phyloP scores from a whole-genome alignment of 148 eudicot species.

The Rhododendron williamsianum region DNA sequence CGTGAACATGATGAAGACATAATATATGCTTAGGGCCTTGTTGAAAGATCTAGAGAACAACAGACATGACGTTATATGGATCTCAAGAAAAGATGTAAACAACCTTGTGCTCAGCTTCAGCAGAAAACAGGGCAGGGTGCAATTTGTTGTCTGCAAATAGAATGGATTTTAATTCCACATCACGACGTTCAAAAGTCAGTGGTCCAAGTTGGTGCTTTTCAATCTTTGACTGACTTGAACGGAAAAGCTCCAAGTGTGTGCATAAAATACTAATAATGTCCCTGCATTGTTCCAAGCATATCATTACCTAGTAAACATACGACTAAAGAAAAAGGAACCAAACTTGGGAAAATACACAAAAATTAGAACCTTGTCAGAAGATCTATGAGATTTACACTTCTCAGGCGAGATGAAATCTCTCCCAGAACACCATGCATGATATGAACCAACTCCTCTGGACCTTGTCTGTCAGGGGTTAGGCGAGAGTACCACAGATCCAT shows the following conservation, averaged over 20 bases:
- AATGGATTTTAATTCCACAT: slow-evolving; percentile 53
- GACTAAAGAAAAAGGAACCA: not conserved
- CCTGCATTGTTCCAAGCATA: slow-evolving; percentile 45
- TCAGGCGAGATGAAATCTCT: slow-evolving; percentile 80
- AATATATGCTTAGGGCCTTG: not conserved
- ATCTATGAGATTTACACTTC: slow-evolving; percentile 76
- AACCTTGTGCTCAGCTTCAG: slow-evolving; percentile 96
- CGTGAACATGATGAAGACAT: not conserved
- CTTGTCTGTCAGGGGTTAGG: slow-evolving; percentile 83
- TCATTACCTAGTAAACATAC: slow-evolving; percentile 4
- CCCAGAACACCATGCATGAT: slow-evolving; percentile 79
- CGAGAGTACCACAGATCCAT: slow-evolving; percentile 95
- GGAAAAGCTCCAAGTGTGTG: slow-evolving; percentile 78
- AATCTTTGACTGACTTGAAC: slow-evolving; percentile 67
- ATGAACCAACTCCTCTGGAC: slow-evolving; percentile 87
- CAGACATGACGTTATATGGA: not conserved
- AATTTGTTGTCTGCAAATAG: slow-evolving; percentile 74
- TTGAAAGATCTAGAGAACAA: slow-evolving; percentile 5
- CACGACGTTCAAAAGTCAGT: slow-evolving; percentile 61
- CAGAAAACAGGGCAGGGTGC: slow-evolving; percentile 87
- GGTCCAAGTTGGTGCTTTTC: slow-evolving; percentile 43
- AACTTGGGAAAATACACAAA: not conserved
- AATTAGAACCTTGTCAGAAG: slow-evolving; percentile 72
- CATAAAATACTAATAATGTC: slow-evolving; percentile 67
- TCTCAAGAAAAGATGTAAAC: slow-evolving; percentile 1